Percentiles rank a stretch among this genome's conserved stretches.
Conservation (phyloP, 345 rosid genomes). For the Excoecaria cochinchinensis region DNA sequence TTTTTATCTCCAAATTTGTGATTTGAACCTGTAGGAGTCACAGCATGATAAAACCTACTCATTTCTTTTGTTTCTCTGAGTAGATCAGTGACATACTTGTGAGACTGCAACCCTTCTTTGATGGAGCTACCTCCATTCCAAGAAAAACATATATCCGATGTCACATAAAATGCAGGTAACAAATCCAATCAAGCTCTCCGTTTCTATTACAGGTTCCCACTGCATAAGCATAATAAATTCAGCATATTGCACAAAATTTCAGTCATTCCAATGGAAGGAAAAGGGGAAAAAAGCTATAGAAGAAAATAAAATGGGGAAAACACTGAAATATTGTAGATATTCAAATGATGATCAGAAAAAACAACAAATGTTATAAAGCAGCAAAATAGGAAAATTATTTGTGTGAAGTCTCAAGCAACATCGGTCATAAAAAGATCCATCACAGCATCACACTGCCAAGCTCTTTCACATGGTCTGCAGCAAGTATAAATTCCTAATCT, state of each 20-base stretch:
- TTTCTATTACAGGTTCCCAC: neutral
- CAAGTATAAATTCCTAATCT: conserved; percentile 1
- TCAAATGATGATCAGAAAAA: neutral
- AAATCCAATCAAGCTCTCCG: neutral
- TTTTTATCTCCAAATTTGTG: too few species aligned
- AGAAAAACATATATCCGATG: too few species aligned
- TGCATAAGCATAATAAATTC: neutral
- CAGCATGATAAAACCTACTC: too few species aligned
- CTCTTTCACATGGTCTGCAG: neutral
- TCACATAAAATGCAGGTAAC: too few species aligned
- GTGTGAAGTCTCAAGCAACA: neutral
- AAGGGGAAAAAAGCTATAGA: neutral
- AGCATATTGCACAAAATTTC: neutral
- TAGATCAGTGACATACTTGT: too few species aligned
- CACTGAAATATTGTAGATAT: neutral
- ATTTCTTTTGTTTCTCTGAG: too few species aligned
- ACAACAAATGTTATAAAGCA: neutral
- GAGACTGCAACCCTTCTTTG: too few species aligned
- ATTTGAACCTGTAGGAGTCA: too few species aligned
- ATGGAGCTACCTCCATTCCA: too few species aligned
- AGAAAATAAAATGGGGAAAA: neutral
- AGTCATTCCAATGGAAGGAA: neutral
- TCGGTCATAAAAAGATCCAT: neutral
- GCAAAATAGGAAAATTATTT: neutral
- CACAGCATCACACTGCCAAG: neutral